A percentile compares a stretch with the other conserved stretches of the same genome.
phyloP scores from a whole-genome alignment of 306 rosid species.

The Acmispon strigosus region DNA sequence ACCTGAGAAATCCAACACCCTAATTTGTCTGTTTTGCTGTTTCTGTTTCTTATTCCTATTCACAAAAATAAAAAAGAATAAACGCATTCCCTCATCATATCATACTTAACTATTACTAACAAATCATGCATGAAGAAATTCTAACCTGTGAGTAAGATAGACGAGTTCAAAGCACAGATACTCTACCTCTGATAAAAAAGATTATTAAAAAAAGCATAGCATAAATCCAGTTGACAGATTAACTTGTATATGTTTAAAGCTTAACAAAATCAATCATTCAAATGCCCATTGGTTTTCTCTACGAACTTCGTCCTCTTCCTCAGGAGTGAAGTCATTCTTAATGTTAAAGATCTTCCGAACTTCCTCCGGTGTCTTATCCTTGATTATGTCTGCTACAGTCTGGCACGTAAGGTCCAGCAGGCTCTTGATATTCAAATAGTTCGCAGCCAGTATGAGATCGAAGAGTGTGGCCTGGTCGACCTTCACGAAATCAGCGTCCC shows the following conservation, averaged over 20 bases:
- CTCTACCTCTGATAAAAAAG: neutral
- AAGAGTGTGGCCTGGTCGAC: slow-evolving; percentile 76
- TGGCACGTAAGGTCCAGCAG: slow-evolving; percentile 70
- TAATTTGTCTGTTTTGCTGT: too few species aligned
- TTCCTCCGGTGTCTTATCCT: slow-evolving; percentile 76
- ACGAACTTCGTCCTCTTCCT: slow-evolving; percentile 82
- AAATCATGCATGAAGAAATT: slow-evolving; percentile 7
- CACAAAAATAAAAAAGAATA: too few species aligned
- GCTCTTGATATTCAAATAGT: slow-evolving; percentile 72
- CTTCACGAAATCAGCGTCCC: slow-evolving; percentile 68
- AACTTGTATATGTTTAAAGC: neutral
- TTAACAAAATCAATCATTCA: slow-evolving; percentile 43
- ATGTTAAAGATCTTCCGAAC: slow-evolving; percentile 68
- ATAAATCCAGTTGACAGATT: slow-evolving; percentile 8
- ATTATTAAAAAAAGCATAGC: neutral
- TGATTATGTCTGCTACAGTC: slow-evolving; percentile 77
- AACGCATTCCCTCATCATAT: slow-evolving; percentile 22
- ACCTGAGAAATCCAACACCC: too few species aligned
- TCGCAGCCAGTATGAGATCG: slow-evolving; percentile 83
- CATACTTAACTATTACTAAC: slow-evolving; percentile 30
- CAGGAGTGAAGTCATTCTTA: slow-evolving; percentile 63
- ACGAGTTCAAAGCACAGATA: slow-evolving; percentile 16
- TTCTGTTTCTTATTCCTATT: too few species aligned
- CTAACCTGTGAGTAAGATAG: slow-evolving; percentile 1
- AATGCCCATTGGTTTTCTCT: slow-evolving; percentile 85